A percentile compares a stretch with the other conserved stretches of the same genome.
Conservation (phyloP, 2,329 filamentous ascomycete species). For the Stemphylium vesicarium region DNA sequence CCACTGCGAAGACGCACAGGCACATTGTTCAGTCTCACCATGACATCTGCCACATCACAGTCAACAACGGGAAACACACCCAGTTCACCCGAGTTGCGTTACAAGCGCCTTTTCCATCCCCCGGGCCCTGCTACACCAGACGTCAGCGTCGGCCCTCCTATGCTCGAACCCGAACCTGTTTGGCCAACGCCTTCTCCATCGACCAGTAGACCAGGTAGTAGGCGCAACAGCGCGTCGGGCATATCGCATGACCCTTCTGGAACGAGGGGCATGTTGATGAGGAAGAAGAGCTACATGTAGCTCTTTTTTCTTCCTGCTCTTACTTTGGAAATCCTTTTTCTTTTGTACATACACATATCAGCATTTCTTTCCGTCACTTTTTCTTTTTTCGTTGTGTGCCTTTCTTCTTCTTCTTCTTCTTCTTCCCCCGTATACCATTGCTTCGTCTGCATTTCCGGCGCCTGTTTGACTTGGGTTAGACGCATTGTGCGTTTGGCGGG, state of each 20-base stretch:
- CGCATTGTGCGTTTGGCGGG: no score
- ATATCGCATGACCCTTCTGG: slow-evolving; percentile 39
- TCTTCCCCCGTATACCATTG: no score
- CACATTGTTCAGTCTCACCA: slow-evolving; percentile 31
- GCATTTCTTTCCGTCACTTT: not conserved
- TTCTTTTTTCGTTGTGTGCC: not conserved
- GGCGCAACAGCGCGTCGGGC: slow-evolving; percentile 25
- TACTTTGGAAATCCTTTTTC: not conserved
- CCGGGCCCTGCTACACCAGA: slow-evolving; percentile 25
- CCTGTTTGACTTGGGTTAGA: no score
- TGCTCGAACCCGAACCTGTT: not conserved
- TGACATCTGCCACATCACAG: slow-evolving; percentile 26
- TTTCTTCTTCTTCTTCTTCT: no score
- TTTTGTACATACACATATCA: slow-evolving; percentile 3
- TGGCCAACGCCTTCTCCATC: not conserved
- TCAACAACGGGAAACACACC: slow-evolving; percentile 17
- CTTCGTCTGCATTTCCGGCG: no score
- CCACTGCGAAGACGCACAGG: slow-evolving; percentile 22
- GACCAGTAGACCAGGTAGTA: slow-evolving; percentile 19
- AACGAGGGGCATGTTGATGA: slow-evolving; percentile 40
- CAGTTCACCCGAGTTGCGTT: slow-evolving; percentile 50
- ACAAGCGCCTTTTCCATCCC: slow-evolving; percentile 52
- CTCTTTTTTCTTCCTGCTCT: not conserved
- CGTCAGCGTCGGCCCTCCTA: slow-evolving; percentile 14
- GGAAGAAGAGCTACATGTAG: slow-evolving; percentile 26